Percentiles rank a stretch among this genome's conserved stretches.
Conservation (phyloP, 2,329 filamentous ascomycete species). For the Myriosclerotinia scirpicola region DNA sequence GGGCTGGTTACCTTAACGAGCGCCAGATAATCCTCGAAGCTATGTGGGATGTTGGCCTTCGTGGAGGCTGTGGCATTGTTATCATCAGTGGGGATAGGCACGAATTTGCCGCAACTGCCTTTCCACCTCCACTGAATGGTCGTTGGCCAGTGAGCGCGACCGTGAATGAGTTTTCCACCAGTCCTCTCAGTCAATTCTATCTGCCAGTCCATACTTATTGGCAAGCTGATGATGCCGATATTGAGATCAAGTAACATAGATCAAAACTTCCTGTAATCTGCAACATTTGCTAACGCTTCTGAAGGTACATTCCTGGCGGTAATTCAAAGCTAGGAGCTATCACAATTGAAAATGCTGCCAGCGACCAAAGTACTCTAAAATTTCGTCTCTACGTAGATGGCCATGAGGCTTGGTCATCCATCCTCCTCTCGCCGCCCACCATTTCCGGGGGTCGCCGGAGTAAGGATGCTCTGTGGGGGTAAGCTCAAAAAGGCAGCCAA, state of each 20-base stretch:
- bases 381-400: conserved; percentile 86
- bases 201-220: conserved; percentile 80
- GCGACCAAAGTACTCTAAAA: conserved; percentile 69
- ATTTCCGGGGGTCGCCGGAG: conserved; percentile 33
- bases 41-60: conserved; percentile 82
- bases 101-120: conserved; percentile 89
- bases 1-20: conserved; percentile 88
- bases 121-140: conserved; percentile 60
- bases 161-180: conserved; percentile 89
- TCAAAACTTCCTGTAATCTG: no score
- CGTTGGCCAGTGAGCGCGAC: conserved; percentile 63
- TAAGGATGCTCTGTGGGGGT: conserved; percentile 40
- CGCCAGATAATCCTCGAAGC: conserved; percentile 77
- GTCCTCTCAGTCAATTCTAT: conserved; percentile 92
- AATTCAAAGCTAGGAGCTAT: conserved; percentile 87
- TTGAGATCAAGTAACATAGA: conserved; percentile 72
- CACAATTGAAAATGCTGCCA: conserved; percentile 68
- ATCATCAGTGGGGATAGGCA: conserved; percentile 92
- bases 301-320: conserved; percentile 75
- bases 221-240: conserved; percentile 78
- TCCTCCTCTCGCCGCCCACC: conserved; percentile 50
- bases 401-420: conserved; percentile 70
- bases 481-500: background rate
- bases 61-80: conserved; percentile 72
- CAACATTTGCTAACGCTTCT: conserved; percentile 31